Conservation (phyloP, 306 rosid species). For the Quercus bicolor region DNA sequence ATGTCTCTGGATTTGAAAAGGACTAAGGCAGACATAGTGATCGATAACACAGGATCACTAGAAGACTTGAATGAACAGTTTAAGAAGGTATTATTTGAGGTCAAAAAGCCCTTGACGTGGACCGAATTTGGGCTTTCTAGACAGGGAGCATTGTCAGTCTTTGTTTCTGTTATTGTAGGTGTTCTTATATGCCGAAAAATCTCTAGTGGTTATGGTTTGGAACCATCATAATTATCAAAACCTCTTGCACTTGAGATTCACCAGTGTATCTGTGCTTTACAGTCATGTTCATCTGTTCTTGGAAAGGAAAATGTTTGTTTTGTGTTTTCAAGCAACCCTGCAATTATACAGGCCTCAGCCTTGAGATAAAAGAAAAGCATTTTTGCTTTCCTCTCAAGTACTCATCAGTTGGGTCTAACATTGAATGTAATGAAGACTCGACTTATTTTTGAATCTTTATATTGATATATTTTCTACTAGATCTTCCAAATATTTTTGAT, state of each 20-base stretch:
- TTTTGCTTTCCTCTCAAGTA: too few species aligned
- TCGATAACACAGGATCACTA: constrained; percentile 70
- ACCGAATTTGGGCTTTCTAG: constrained; percentile 63
- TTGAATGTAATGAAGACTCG: not conserved
- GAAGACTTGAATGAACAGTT: constrained; percentile 65
- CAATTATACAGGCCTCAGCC: too few species aligned
- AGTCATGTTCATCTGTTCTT: not conserved
- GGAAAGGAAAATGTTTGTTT: not conserved
- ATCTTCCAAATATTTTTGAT: not conserved
- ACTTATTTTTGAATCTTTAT: not conserved
- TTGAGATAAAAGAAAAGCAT: too few species aligned
- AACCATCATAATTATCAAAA: not conserved
- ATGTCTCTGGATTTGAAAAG: constrained; percentile 70
- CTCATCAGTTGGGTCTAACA: too few species aligned
- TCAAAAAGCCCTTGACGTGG: constrained; percentile 72
- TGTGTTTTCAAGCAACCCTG: not conserved
- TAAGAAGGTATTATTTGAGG: constrained; percentile 45
- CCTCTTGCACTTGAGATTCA: constrained; percentile 6
- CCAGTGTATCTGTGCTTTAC: not conserved
- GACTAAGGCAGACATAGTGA: constrained; percentile 60
- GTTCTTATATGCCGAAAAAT: constrained; percentile 43
- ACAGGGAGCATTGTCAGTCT: constrained; percentile 50
- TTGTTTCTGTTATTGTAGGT: constrained; percentile 40
- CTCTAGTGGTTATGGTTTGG: constrained; percentile 20
- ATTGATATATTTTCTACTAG: not conserved